These are phyloP conservation scores for Baorangia bicolor DNA, from an alignment of 768 basidiomycete genomes.

Conservation along the genomic window DNA sequence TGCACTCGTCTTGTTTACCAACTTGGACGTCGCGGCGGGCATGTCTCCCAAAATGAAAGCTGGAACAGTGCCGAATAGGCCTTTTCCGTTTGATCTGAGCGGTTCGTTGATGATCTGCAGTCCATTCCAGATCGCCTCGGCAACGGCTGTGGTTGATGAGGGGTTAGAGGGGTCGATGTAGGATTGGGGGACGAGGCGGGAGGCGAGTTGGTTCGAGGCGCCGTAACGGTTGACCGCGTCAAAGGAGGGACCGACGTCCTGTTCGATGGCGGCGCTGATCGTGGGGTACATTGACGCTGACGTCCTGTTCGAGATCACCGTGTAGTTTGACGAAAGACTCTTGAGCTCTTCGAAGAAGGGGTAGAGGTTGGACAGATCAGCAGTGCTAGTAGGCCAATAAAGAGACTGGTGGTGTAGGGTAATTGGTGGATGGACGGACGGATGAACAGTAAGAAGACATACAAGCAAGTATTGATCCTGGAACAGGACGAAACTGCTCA, in stretches of 20 bases:
- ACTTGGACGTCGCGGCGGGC: slow-evolving; percentile 3
- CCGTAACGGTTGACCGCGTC: slow-evolving; percentile 14
- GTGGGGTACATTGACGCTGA: slow-evolving; percentile 13
- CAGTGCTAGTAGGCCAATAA: slow-evolving; percentile 11
- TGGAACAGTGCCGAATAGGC: background rate
- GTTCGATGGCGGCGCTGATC: slow-evolving; percentile 3
- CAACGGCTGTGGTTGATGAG: slow-evolving; percentile 9
- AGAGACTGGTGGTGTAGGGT: slow-evolving; percentile 2
- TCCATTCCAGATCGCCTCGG: slow-evolving; percentile 21
- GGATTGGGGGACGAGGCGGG: slow-evolving; percentile 20
- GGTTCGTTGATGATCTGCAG: slow-evolving; percentile 11
- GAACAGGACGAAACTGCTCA: background rate
- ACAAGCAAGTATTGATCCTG: slow-evolving; percentile 15
- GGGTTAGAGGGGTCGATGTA: slow-evolving; percentile 11
- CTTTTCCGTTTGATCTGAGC: background rate
- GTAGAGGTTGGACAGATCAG: slow-evolving; percentile 7
- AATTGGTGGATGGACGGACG: background rate
- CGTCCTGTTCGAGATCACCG: slow-evolving; percentile 15
- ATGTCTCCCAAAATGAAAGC: slow-evolving; percentile 2
- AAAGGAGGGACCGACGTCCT: slow-evolving; percentile 11
- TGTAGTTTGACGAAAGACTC: slow-evolving; percentile 14
- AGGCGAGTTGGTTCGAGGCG: slow-evolving; percentile 13
- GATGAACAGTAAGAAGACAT: background rate
- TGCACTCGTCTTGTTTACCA: slow-evolving; percentile 11
- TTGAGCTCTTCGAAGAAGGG: slow-evolving; percentile 20